Base-by-base conservation (phyloP, 2,329 filamentous ascomycete genomes). In the Diplocarpon rosae region DNA sequence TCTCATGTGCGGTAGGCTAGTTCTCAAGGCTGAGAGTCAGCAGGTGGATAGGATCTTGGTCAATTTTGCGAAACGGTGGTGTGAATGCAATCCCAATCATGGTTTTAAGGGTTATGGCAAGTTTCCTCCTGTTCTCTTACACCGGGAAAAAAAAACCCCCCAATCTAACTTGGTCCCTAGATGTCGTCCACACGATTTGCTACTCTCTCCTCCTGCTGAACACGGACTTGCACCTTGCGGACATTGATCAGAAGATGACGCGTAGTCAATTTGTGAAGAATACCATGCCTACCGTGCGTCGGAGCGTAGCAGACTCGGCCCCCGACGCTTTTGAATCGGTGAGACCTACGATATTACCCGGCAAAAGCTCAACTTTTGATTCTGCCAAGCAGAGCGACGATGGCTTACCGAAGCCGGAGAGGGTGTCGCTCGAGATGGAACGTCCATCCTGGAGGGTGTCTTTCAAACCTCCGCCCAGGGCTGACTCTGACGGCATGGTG, bases 211-310 rank as follows among this genome's bases (percentile, higher is more conserved):
- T 98, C 59, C 73, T 98, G 10, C 73, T 98, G 51, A 98, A 98
- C 59, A 98, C 92, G 29, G 92, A 98, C 67, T 70, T 98, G 45
- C 90, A 98, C 59, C 65, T 96, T 59, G 92, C 90, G 47, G 89
- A 96, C 60, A 95, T 96, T 55, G 88, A 94, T 50, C 80, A 85
- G 56, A 94, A 94, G 68, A 98, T 98, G 92, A 96, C 90, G 1
- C 79, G 85, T 45, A 82, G 75, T 51, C 90, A 96, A 59, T 98
- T 96, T 59, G 77, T 98, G 60, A 94, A 93, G 65, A 98, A 98
- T 61, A 95, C 92, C 4, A 81, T 96, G 71, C 83, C 85, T 0
- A 95, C 90, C 0, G 85, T 98, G 50, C 78, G 77, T 47, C 80
- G 87, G 39, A 80, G 85, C 11, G 73, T 88, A 9, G 69, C 73